Conservation (phyloP, 768 basidiomycete species). For the Kwoniella europaea region DNA sequence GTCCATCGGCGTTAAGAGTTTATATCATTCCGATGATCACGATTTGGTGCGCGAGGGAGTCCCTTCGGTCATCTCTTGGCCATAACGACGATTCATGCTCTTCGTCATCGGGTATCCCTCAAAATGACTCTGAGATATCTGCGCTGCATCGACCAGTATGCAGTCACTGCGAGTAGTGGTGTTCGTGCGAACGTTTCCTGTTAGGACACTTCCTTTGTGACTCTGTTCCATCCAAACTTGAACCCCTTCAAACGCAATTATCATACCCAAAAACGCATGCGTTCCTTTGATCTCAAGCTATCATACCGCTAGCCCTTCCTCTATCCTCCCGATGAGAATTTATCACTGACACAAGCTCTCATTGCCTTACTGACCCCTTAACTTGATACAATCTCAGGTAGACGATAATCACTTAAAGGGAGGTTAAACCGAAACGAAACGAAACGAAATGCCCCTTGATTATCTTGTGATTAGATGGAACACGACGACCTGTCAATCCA, state of each 20-base stretch:
- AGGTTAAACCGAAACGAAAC: too few relatives aligned
- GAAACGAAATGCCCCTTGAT: too few relatives aligned
- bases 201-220: neutral
- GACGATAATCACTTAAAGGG: too few relatives aligned
- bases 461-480: too few relatives aligned
- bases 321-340: neutral
- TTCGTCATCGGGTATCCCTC: constrained; percentile 1
- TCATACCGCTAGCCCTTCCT: neutral
- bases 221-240: too few relatives aligned
- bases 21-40: neutral
- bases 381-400: too few relatives aligned
- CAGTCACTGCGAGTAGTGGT: too few relatives aligned
- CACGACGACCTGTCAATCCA: too few relatives aligned
- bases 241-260: constrained; percentile 7
- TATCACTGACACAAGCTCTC: neutral
- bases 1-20: neutral
- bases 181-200: neutral
- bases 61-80: neutral
- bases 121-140: neutral
- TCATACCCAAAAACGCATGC: neutral
- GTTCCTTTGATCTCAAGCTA: constrained; percentile 3
- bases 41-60: neutral
- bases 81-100: neutral
- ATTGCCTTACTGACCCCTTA: too few relatives aligned
- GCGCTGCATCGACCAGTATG: too few relatives aligned